Conservation (phyloP, 1,284 basidiomycete genomes). For the Mycena citricolor region DNA sequence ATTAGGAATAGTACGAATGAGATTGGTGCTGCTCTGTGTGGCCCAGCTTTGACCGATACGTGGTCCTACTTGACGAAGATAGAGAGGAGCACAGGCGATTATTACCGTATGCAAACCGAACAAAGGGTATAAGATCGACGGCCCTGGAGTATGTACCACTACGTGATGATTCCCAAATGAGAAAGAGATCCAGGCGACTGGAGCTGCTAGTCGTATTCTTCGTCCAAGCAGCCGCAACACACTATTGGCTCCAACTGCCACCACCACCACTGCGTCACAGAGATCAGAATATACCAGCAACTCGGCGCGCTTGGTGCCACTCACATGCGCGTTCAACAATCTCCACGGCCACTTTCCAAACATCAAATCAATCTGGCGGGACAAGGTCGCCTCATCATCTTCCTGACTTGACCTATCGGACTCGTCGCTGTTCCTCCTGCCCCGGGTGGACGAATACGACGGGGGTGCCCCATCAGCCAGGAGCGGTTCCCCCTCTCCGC, state of each 20-base stretch:
- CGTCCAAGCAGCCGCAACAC: slow-evolving; percentile 50
- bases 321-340: slow-evolving; percentile 64
- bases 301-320: slow-evolving; percentile 30
- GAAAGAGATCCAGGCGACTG: no score
- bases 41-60: no score
- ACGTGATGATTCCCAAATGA: no score
- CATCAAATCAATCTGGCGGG: slow-evolving; percentile 43
- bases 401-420: slow-evolving; percentile 15
- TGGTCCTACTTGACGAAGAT: no score
- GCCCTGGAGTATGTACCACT: no score
- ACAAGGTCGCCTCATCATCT: slow-evolving; percentile 33
- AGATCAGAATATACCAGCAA: slow-evolving; percentile 11
- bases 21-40: no score
- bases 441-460: slow-evolving; percentile 8
- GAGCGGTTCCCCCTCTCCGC: slow-evolving; percentile 9
- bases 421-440: slow-evolving; percentile 21
- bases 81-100: no score
- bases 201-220: no score
- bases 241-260: slow-evolving; percentile 65
- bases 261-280: slow-evolving; percentile 69
- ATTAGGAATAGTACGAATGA: no score
- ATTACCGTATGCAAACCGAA: no score
- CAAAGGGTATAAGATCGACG: no score
- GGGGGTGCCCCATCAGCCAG: slow-evolving; percentile 9
- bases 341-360: slow-evolving; percentile 72